Evolutionary conservation across 768 basidiomycete species (phyloP), one percentile per base, ranked within the genome.

Genomic region (Russula sp.): DNA sequence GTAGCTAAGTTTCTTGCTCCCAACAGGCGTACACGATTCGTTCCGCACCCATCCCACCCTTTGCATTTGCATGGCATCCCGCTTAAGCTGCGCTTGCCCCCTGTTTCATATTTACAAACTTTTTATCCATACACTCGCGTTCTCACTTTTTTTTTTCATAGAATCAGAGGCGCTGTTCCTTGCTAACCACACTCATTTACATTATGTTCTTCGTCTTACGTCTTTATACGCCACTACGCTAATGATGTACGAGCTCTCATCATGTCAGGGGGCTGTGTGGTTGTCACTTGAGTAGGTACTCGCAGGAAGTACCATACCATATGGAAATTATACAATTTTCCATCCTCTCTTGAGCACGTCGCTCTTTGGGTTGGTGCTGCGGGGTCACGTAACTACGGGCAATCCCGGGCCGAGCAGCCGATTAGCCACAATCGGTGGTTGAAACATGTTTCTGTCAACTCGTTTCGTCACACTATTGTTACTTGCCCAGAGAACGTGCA

Each of bases 221-320:
- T 35, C 42, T 35, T 22, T 22, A 34, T n/a, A n/a, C n/a, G n/a
- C n/a, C n/a, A n/a, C n/a, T 58, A 63, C 49, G 56, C 4, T 50
- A 42, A 62, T 56, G 60, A 61, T 51, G 48, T 50, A 50, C 43
- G 48, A 56, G 7, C 39, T 22, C 16, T 50, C 49, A 45, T n/a
- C n/a, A n/a, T n/a, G 41, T 5, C 38, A 29, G n/a, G 20, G 53
- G 39, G 45, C 34, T 39, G 43, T 35, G 3, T 32, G 7, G 18
- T 25, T 42, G 39, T 14, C 43, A 53, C n/a, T 39, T n/a, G 34
- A 22, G 16, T 46, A 5, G 59, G 52, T n/a, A 22, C 46, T 16
- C 29, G 32, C 38, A 41, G 53, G 47, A n/a, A 7, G 38, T 49
- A 45, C 39, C 34, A 42, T 29, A n/a, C 46, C 18, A n/a, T 39